Conservation (phyloP, 768 basidiomycete genomes). For the Pisolithus sp. region DNA sequence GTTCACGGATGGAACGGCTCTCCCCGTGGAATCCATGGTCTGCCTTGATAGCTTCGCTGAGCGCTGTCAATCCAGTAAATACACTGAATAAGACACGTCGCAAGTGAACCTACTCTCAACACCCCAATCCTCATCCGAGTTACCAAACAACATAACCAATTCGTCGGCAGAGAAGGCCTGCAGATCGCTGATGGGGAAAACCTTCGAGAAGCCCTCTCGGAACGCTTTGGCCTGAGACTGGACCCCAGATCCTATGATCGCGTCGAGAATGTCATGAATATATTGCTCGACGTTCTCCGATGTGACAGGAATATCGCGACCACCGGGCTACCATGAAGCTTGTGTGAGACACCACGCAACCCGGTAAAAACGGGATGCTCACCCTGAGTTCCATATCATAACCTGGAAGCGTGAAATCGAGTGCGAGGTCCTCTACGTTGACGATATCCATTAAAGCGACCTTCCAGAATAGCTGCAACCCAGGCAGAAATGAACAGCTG, state of each 20-base stretch:
- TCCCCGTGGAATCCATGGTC: conserved; percentile 98
- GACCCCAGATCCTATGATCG: conserved; percentile 78
- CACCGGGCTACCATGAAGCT: conserved; percentile 52
- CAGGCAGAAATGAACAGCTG: neutral
- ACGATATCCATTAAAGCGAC: conserved; percentile 53
- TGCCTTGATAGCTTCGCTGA: conserved; percentile 87
- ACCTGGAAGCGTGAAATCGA: conserved; percentile 96
- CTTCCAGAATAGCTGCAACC: conserved; percentile 45
- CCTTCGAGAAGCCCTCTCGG: conserved; percentile 90
- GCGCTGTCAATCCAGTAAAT: conserved; percentile 42
- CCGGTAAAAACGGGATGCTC: conserved; percentile 17
- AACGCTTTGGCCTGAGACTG: conserved; percentile 82
- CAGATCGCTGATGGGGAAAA: conserved; percentile 89
- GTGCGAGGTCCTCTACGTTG: conserved; percentile 77
- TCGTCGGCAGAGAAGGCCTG: conserved; percentile 92
- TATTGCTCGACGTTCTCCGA: conserved; percentile 87
- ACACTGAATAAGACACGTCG: neutral
- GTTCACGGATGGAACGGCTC: conserved; percentile 81
- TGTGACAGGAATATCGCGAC: conserved; percentile 75
- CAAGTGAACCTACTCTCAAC: conserved; percentile 62
- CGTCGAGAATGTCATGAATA: conserved; percentile 78
- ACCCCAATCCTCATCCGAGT: conserved; percentile 97
- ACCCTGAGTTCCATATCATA: conserved; percentile 90
- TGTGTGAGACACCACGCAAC: neutral
- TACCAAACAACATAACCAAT: conserved; percentile 92